phyloP scores from a whole-genome alignment of 345 rosid species.

The Gossypium thurberi region DNA sequence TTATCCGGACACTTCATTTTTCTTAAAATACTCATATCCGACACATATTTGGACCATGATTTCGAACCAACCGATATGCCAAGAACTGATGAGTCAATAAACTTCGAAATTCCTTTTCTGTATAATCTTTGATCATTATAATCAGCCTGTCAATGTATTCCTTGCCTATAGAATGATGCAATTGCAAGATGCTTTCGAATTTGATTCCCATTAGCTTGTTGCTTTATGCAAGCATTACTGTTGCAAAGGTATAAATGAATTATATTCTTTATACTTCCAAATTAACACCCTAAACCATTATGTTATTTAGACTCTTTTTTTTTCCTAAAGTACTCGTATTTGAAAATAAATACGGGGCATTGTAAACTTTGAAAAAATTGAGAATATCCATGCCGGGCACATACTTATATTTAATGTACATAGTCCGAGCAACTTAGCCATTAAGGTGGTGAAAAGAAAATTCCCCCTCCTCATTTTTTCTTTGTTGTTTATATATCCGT shows the following conservation, averaged over 20 bases:
- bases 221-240: not conserved
- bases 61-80: conserved; percentile 83
- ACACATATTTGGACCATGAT: conserved; percentile 47
- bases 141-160: not conserved
- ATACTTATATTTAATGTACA: not conserved
- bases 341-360: no score
- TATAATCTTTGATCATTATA: not conserved
- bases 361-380: no score
- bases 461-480: not conserved
- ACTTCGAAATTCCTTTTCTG: conserved; percentile 6
- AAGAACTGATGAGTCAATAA: conserved; percentile 88
- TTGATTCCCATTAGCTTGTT: not conserved
- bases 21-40: not conserved
- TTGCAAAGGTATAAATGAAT: not conserved
- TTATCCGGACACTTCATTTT: not conserved
- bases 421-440: not conserved
- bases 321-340: not conserved
- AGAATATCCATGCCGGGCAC: not conserved
- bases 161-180: not conserved
- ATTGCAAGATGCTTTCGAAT: not conserved
- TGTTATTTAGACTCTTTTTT: not conserved
- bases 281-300: not conserved
- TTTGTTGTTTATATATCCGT: not conserved
- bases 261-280: not conserved
- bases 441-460: not conserved